Conservation (phyloP, 2,329 filamentous ascomycete species). For the Nakataea oryzae region DNA sequence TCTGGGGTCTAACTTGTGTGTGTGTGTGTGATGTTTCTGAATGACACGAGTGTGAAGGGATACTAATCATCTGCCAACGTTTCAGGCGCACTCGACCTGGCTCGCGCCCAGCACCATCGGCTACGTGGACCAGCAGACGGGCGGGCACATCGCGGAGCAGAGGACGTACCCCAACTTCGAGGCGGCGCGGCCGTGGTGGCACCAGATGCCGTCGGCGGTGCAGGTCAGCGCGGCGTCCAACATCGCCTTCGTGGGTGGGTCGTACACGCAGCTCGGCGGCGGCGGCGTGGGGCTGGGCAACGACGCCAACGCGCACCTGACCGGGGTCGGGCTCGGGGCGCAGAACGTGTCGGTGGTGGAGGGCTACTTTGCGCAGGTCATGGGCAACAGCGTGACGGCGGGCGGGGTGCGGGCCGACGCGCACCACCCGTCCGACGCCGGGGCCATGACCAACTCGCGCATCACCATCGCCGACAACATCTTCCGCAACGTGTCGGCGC, state of each 20-base stretch:
- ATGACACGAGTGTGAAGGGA: no score
- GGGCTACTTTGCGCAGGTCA: constrained; percentile 6
- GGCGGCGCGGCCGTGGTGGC: constrained; percentile 6
- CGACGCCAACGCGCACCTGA: constrained; percentile 3
- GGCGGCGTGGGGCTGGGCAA: constrained; percentile 7
- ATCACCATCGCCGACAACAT: constrained; percentile 7
- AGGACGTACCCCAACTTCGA: constrained; percentile 6
- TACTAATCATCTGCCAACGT: background rate
- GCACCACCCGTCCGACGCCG: constrained; percentile 5
- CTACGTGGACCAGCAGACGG: constrained; percentile 8
- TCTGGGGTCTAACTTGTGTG: background rate
- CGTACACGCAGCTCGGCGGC: constrained; percentile 5
- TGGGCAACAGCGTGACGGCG: constrained; percentile 7
- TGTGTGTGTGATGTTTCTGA: background rate
- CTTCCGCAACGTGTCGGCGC: constrained; percentile 6
- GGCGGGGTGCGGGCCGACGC: constrained; percentile 7
- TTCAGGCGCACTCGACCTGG: constrained; percentile 6
- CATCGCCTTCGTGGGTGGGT: constrained; percentile 3
- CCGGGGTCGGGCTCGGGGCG: constrained; percentile 6
- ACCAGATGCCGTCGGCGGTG: constrained; percentile 6
- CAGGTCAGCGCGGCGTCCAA: constrained; percentile 7
- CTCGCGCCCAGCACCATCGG: constrained; percentile 1
- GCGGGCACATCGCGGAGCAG: constrained; percentile 6
- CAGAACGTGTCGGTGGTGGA: constrained; percentile 3
- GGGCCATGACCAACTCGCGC: constrained; percentile 5